Evolutionary conservation across 2,329 filamentous ascomycete genomes (phyloP), one percentile per base, ranked within the genome.

Genomic region (Aspergillus transmontanensis): DNA sequence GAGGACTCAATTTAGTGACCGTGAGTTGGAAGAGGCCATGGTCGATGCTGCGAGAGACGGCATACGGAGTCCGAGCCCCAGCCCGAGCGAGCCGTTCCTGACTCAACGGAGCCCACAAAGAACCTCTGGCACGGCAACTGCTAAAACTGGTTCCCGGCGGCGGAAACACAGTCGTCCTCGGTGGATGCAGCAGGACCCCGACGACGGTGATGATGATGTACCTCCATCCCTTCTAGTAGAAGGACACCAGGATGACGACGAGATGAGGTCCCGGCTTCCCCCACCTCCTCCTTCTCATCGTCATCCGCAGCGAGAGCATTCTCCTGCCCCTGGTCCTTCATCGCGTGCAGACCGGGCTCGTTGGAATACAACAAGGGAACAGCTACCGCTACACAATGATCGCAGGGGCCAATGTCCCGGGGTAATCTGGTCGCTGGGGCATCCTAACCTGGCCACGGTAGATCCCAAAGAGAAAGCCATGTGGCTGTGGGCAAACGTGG

Each of bases 401-500:
- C 61, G 64, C 59, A 66, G 67, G 39, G 63, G 57, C 23, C 67
- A 60, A 26, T 66, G 66, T 32, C 68, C 72, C 14, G 64, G 67
- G 43, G 61, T 65, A 39, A 68, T 70, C 48, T 76, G 72, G 67
- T 68, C 73, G 21, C 62, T 68, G 6, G 72, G 72, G 21, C 73
- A 76, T 30, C 70, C 76, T 1, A 76, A 73, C 30, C 67, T 82
- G 48, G 75, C 76, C 21, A 75, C 80, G 58, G 80, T 83, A 32
- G 85, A 87, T 70, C 86, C 88, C 0, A 88, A 88, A 76, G 90
- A 94, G 73, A 90, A 89, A 76, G 93, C 94, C 4, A 87, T 96
- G 82, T 97, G 93, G 90, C 87, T 92, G 78, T 97, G 94, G 91
- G 92, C 92, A 60, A 97, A 97, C 72, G 92, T 95, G 62, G 88